Conservation (phyloP, 2,329 filamentous ascomycete genomes). For the Pseudogymnoascus sp. region DNA sequence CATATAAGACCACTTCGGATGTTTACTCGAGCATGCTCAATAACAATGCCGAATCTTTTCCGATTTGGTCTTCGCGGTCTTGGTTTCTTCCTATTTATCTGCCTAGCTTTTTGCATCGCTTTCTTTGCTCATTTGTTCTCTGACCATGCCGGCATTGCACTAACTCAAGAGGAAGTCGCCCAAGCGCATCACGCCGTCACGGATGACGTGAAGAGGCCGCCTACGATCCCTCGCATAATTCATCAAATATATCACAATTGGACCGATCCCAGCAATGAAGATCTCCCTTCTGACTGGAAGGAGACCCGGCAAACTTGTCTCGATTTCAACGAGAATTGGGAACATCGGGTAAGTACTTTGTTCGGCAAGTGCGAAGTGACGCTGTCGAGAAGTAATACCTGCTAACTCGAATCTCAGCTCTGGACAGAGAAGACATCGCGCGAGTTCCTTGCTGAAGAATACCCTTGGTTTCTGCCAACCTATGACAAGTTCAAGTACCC, state of each 20-base stretch:
- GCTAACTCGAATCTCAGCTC: constrained; percentile 40
- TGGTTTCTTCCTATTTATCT: constrained; percentile 6
- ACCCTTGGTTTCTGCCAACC: constrained; percentile 63
- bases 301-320: constrained; percentile 58
- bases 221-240: constrained; percentile 64
- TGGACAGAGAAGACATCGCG: constrained; percentile 63
- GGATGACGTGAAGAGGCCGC: constrained; percentile 37
- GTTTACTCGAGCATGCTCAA: not conserved
- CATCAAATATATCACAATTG: constrained; percentile 49
- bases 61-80: not conserved
- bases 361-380: not conserved
- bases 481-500: constrained; percentile 62
- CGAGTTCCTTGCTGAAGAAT: constrained; percentile 61
- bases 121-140: constrained; percentile 15
- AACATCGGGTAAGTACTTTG: constrained; percentile 53
- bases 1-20: not conserved
- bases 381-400: constrained; percentile 18
- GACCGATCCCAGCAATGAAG: constrained; percentile 52
- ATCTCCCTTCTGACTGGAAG: constrained; percentile 58
- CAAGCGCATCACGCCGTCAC: not conserved
- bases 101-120: constrained; percentile 4
- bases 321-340: constrained; percentile 60
- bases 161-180: constrained; percentile 14
- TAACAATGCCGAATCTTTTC: not conserved
- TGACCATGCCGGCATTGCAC: constrained; percentile 13